Conservation (phyloP, 129 eudicot species). For the Gnaphalium uliginosum region DNA sequence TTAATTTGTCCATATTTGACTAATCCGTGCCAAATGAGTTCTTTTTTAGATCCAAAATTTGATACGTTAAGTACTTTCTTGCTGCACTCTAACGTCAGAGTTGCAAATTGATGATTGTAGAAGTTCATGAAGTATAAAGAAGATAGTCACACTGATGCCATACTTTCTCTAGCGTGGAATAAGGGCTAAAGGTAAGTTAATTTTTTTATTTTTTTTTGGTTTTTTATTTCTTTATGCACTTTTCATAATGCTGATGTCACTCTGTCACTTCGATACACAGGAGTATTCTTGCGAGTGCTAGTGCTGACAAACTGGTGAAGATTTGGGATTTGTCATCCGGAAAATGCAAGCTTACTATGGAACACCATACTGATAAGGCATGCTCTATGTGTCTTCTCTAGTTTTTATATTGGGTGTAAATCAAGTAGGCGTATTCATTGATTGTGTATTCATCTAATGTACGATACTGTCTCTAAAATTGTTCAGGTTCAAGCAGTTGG, state of each 20-base stretch:
- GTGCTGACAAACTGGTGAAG: slow-evolving; percentile 87
- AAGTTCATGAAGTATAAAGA: slow-evolving; percentile 72
- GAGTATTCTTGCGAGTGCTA: slow-evolving; percentile 88
- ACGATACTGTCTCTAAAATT: neutral
- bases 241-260: slow-evolving; percentile 6
- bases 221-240: neutral
- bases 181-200: slow-evolving; percentile 89
- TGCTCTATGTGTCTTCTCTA: slow-evolving; percentile 6
- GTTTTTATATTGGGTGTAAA: neutral
- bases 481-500: slow-evolving; percentile 91
- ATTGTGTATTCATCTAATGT: neutral
- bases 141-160: slow-evolving; percentile 90
- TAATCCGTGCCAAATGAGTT: neutral
- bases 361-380: slow-evolving; percentile 94
- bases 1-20: neutral
- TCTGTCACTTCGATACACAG: slow-evolving; percentile 36
- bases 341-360: slow-evolving; percentile 76
- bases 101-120: slow-evolving; percentile 34
- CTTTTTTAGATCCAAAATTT: neutral
- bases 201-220: neutral
- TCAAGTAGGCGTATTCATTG: neutral
- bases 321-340: slow-evolving; percentile 85
- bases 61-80: neutral
- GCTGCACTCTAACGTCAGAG: neutral
- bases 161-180: slow-evolving; percentile 92